Base-by-base conservation (phyloP, 108 stramenopile species). In the Nannochloropsis salina region DNA sequence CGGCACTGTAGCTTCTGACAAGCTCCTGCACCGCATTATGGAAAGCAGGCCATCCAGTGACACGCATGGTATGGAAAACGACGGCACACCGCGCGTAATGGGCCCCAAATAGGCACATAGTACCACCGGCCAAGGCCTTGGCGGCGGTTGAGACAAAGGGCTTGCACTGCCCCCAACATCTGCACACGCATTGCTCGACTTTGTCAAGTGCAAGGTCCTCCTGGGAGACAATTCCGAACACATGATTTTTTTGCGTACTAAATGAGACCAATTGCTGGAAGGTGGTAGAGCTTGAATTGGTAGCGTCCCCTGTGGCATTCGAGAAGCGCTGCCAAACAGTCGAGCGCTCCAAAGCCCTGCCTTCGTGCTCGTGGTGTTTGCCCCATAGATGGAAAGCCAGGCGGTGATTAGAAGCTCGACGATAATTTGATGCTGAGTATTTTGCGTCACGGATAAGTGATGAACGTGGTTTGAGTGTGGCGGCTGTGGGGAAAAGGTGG, bases 31-130 rank as follows among this genome's bases (percentile, higher is more conserved):
- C 4, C 61, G 61, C 61, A 2, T 74, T 74, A 4, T 74, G 61
- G n/a, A 74, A 74, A 74, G 61, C 61, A 74, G 61, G 61, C 61
- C 61, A 74, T 15, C 61, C 61, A 15, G 61, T 74, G 20, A 74
- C 61, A n/a, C 61, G 61, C 61, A 74, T 74, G 20, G 61, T 74
- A n/a, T 74, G 61, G 2, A 74, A 74, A 4, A 74, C 15, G n/a
- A 74, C 61, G 3, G n/a, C 61, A n/a, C 61, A 74, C n/a, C 61
- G 15, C 61, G 20, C 61, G 8, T n/a, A 74, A 6, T 74, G 61
- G 2, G 61, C 61, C 61, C 61, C 61, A n/a, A n/a, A 15, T 0
- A 74, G 61, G 61, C 61, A 74, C 61, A 74, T 74, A 15, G 61
- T 74, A 1, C 20, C 61, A 74, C 61, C 61, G 61, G n/a, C 61